Percentiles rank a stretch among this genome's conserved stretches.
Evolutionary conservation across 257 asterid species (phyloP).

Genomic region (Gentiana dahurica): DNA sequence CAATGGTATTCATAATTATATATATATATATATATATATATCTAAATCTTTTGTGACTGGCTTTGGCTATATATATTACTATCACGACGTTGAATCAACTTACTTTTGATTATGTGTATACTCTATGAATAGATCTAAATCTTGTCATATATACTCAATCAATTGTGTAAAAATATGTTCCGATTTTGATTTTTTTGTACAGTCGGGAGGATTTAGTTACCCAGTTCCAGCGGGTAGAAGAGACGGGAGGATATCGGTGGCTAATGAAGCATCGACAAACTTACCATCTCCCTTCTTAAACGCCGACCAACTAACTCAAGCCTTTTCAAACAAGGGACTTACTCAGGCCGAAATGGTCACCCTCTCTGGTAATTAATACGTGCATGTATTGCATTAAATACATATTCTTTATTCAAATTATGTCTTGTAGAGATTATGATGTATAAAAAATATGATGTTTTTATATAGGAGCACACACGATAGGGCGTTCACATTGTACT

Average conservation of each 20-base stretch:
- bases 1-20: constrained; percentile 23
- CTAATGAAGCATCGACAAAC: constrained; percentile 32
- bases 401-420: too few relatives aligned
- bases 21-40: too few relatives aligned
- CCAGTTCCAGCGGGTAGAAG: constrained; percentile 65
- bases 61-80: too few relatives aligned
- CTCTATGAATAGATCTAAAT: too few relatives aligned
- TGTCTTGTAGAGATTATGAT: not conserved
- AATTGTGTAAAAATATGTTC: not conserved
- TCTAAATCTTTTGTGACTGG: too few relatives aligned
- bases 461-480: constrained; percentile 55
- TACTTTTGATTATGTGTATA: too few relatives aligned
- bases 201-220: constrained; percentile 61
- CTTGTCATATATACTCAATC: too few relatives aligned
- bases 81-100: too few relatives aligned
- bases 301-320: constrained; percentile 44
- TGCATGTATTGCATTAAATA: too few relatives aligned
- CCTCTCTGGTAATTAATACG: constrained; percentile 51
- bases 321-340: constrained; percentile 48
- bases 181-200: not conserved
- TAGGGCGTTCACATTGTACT: constrained; percentile 66
- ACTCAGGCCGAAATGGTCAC: constrained; percentile 78
- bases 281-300: constrained; percentile 42
- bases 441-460: not conserved
- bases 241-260: constrained; percentile 60